Percentiles rank a stretch among this genome's conserved stretches.
phyloP scores from a whole-genome alignment of 768 basidiomycete genomes.

The Mycena chlorophos region DNA sequence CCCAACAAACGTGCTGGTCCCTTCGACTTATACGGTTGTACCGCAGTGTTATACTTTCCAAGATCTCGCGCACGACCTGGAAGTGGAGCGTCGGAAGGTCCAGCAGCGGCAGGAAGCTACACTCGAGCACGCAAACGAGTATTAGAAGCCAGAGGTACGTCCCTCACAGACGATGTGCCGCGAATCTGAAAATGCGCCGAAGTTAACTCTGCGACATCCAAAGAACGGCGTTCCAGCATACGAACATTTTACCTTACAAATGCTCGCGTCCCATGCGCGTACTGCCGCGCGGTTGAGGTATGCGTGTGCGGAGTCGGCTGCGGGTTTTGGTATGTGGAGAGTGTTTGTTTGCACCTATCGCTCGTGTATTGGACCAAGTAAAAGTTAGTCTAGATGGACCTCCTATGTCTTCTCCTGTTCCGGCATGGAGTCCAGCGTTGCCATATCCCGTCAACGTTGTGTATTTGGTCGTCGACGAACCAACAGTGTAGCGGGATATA shows the following conservation, averaged over 20 bases:
- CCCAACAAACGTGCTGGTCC: slow-evolving; percentile 68
- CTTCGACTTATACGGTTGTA: slow-evolving; percentile 10
- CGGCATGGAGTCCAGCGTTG: no score
- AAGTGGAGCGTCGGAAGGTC: slow-evolving; percentile 72
- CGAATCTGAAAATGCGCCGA: slow-evolving; percentile 36
- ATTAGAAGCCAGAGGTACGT: slow-evolving; percentile 77
- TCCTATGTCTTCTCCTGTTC: no score
- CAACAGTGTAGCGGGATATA: no score
- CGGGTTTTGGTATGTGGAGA: no score
- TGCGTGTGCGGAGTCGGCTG: no score
- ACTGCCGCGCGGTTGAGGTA: no score
- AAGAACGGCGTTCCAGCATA: slow-evolving; percentile 59
- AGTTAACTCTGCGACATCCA: slow-evolving; percentile 80
- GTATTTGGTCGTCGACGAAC: no score
- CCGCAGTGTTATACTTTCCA: neutral
- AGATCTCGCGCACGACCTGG: slow-evolving; percentile 82
- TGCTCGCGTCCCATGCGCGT: no score
- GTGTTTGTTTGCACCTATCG: no score
- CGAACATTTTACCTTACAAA: slow-evolving; percentile 22
- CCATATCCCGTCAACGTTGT: no score
- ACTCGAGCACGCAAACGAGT: slow-evolving; percentile 81
- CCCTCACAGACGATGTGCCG: neutral
- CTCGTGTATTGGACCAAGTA: no score
- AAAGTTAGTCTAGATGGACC: no score
- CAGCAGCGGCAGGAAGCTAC: slow-evolving; percentile 72